Conservation (phyloP, 331 rosid genomes). For the Quercus phellos region DNA sequence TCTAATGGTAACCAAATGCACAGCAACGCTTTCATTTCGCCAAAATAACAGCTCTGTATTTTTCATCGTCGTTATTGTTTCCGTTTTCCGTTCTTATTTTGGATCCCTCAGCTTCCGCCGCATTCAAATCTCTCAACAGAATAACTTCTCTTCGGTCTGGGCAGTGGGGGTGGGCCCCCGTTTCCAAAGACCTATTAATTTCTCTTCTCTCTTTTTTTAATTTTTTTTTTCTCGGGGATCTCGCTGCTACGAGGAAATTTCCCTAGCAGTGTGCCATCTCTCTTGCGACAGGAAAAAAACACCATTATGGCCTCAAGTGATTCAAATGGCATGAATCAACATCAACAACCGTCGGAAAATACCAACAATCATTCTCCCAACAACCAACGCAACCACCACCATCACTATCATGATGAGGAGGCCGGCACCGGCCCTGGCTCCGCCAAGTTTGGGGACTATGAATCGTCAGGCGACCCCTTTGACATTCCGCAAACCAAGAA, state of each 20-base stretch:
- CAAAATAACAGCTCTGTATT: too few species aligned
- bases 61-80: too few species aligned
- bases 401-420: conserved; percentile 21
- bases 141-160: too few species aligned
- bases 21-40: too few species aligned
- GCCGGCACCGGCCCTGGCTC: conserved; percentile 19
- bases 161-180: too few species aligned
- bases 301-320: conserved; percentile 51
- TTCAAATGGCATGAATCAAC: conserved; percentile 39
- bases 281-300: conserved; percentile 14
- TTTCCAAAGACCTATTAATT: background rate
- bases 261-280: conserved; percentile 24
- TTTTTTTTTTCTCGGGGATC: too few species aligned
- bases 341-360: background rate
- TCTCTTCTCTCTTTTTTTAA: background rate
- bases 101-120: too few species aligned
- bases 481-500: too few species aligned
- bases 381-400: conserved; percentile 13
- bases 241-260: too few species aligned
- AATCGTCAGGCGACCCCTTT: conserved; percentile 45
- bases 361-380: background rate
- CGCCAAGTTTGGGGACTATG: conserved; percentile 9
- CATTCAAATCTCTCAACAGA: rapidly evolving
- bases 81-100: too few species aligned
- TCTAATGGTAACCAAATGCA: too few species aligned